These are phyloP conservation scores for Thalassiosira delicatula DNA, from an alignment of 352 stramenopile genomes.

Conservation along the genomic window DNA sequence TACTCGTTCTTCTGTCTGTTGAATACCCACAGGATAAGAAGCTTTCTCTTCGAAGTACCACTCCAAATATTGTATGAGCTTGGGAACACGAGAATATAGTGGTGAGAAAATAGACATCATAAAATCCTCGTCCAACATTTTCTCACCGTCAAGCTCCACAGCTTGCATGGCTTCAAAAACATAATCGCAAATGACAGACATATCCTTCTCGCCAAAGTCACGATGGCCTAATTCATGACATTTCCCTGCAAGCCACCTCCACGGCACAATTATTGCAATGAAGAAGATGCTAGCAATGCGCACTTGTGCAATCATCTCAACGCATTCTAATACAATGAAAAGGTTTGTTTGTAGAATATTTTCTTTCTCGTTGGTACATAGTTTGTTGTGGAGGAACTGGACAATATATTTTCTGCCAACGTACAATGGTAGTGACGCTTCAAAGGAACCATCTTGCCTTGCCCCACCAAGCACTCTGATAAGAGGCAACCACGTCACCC, in stretches of 20 bases:
- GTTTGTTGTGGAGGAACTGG: conserved; percentile 18
- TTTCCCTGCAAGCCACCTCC: conserved; percentile 25
- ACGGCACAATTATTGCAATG: conserved; percentile 27
- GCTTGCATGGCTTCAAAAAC: neutral
- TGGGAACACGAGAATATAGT: neutral
- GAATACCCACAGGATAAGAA: neutral
- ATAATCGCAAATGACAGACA: conserved; percentile 8
- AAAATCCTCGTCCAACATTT: conserved; percentile 8
- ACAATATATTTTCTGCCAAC: conserved; percentile 40
- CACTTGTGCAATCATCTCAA: conserved; percentile 26
- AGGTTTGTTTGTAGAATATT: conserved; percentile 15
- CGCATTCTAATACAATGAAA: conserved; percentile 1
- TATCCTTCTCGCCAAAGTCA: conserved; percentile 21
- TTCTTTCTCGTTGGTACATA: neutral
- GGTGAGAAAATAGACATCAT: conserved; percentile 4
- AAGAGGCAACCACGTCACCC: too few species aligned
- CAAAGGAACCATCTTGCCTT: neutral
- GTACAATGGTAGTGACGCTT: conserved; percentile 21
- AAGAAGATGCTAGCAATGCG: conserved; percentile 25
- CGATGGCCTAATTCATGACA: conserved; percentile 14
- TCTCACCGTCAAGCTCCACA: neutral
- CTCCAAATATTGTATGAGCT: neutral
- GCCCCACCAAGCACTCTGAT: neutral
- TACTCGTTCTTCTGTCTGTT: neutral
- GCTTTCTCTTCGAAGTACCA: neutral